phyloP scores from a whole-genome alignment of 2,329 filamentous ascomycete genomes.

The Aspergillus quadrilineatus region DNA sequence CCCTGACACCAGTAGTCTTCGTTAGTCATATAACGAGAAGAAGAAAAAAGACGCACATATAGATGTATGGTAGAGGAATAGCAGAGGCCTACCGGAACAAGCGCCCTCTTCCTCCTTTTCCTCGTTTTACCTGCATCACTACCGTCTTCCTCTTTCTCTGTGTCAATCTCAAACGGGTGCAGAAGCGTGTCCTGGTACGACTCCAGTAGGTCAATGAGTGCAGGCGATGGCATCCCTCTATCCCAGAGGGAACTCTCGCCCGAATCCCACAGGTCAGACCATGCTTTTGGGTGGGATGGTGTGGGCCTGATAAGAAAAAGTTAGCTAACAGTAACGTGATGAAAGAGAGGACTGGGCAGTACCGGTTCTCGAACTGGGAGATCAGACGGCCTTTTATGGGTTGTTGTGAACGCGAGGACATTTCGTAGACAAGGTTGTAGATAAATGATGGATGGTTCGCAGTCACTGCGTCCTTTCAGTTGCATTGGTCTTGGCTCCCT shows the following conservation, averaged over 20 bases:
- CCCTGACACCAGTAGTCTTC: slow-evolving; percentile 19
- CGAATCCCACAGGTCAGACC: slow-evolving; percentile 25
- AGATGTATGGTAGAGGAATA: too few relatives aligned
- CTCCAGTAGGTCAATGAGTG: slow-evolving; percentile 31
- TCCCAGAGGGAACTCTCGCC: slow-evolving; percentile 33
- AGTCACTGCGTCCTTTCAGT: too few relatives aligned
- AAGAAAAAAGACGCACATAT: too few relatives aligned
- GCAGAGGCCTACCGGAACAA: slow-evolving; percentile 28
- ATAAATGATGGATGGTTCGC: too few relatives aligned
- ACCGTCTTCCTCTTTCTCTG: background rate
- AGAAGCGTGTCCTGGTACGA: slow-evolving; percentile 17
- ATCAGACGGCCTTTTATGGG: slow-evolving; percentile 45
- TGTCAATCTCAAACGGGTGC: slow-evolving; percentile 10
- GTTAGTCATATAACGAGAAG: too few relatives aligned
- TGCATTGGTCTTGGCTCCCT: too few relatives aligned
- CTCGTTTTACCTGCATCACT: background rate
- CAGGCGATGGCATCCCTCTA: slow-evolving; percentile 30
- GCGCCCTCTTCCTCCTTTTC: slow-evolving; percentile 22
- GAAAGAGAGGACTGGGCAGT: background rate
- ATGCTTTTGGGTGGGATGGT: slow-evolving; percentile 12
- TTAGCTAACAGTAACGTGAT: background rate
- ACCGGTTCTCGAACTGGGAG: slow-evolving; percentile 8
- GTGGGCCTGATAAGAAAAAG: background rate
- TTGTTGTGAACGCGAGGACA: background rate
- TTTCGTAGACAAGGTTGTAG: too few relatives aligned